These are phyloP conservation scores for Alloteropsis angusta DNA, from an alignment of 202 grass and related monocot species.

Conservation along the genomic window DNA sequence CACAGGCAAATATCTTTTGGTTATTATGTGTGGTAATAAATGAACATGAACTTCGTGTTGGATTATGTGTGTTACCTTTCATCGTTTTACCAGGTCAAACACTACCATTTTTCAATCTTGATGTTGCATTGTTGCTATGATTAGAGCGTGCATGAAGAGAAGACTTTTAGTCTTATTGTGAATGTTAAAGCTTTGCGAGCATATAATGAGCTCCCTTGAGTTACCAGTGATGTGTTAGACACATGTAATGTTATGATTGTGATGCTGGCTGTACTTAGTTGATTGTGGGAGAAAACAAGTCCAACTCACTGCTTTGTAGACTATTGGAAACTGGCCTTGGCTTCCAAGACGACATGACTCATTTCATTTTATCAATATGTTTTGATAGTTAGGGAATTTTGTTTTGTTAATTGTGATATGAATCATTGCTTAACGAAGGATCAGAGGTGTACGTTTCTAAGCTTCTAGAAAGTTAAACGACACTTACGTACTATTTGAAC, in stretches of 20 bases:
- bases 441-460: neutral
- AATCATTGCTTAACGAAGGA: neutral
- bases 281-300: neutral
- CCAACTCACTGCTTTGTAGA: slow-evolving; percentile 25
- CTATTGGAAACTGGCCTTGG: slow-evolving; percentile 13
- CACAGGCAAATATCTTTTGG: neutral
- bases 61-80: neutral
- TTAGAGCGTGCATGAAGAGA: neutral
- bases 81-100: neutral
- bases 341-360: slow-evolving; percentile 28
- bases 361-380: neutral
- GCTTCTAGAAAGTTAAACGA: slow-evolving; percentile 3
- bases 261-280: neutral
- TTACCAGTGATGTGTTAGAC: neutral
- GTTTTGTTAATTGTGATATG: neutral
- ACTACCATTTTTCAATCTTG: neutral
- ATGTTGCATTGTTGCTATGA: neutral
- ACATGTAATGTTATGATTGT: neutral
- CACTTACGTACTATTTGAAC: neutral
- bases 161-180: neutral
- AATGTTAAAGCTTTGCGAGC: neutral
- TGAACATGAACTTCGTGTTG: neutral
- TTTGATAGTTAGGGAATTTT: neutral
- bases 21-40: neutral
- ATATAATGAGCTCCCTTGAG: slow-evolving; percentile 4